These are phyloP conservation scores for Mycosphaerelloides madeirae DNA, from an alignment of 2,329 filamentous ascomycete genomes.

Conservation along the genomic window DNA sequence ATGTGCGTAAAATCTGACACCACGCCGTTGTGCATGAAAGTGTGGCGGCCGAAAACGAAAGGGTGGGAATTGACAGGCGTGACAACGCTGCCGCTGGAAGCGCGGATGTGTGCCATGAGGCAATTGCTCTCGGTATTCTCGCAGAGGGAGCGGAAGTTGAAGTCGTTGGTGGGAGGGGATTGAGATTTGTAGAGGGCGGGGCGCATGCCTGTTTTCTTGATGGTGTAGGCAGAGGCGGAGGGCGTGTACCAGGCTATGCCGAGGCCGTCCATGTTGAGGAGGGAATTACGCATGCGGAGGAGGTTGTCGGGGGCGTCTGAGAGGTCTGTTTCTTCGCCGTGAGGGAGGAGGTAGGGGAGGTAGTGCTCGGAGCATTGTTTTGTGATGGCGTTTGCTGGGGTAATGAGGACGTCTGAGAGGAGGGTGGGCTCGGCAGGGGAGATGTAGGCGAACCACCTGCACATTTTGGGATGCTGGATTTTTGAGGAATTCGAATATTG, in stretches of 20 bases:
- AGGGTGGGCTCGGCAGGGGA: constrained; percentile 49
- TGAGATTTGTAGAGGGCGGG: constrained; percentile 48
- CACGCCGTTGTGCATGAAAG: constrained; percentile 54
- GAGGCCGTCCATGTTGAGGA: constrained; percentile 52
- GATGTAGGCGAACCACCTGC: constrained; percentile 53
- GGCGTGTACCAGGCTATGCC: constrained; percentile 52
- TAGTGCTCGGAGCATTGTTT: constrained; percentile 42
- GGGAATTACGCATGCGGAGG: constrained; percentile 46
- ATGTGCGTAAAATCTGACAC: constrained; percentile 45
- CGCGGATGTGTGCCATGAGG: constrained; percentile 50
- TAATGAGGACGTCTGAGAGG: constrained; percentile 51
- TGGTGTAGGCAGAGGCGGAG: constrained; percentile 33
- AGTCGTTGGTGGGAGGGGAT: constrained; percentile 49
- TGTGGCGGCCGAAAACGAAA: constrained; percentile 50
- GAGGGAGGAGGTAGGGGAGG: constrained; percentile 47
- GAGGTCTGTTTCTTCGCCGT: constrained; percentile 35
- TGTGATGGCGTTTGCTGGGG: constrained; percentile 40
- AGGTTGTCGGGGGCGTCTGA: constrained; percentile 38
- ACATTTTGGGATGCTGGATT: constrained; percentile 1
- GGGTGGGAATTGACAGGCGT: constrained; percentile 51
- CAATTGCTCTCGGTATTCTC: constrained; percentile 47
- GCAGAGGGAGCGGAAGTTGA: constrained; percentile 50
- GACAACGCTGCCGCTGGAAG: constrained; percentile 46
- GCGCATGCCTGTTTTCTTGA: constrained; percentile 27
- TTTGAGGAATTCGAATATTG: too few species aligned